Evolutionary conservation across 2,329 filamentous ascomycete genomes (phyloP), one percentile per base, ranked within the genome.

Genomic region (Talaromyces sp.): DNA sequence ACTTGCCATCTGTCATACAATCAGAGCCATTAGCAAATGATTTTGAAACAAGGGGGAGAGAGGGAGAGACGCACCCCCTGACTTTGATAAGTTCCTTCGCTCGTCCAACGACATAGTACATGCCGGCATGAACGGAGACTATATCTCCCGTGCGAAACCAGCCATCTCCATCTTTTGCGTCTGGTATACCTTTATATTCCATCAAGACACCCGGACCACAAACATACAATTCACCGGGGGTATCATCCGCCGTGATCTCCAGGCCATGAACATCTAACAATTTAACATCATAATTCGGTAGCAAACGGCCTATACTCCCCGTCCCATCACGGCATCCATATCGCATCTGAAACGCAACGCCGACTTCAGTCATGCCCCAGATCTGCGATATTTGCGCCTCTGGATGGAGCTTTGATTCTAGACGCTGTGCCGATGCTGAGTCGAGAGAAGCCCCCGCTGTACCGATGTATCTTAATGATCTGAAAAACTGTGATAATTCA

Each of bases 321-420:
- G 78, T 78, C 17, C 73, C 70, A 54, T 82, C 81, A 15, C 74
- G 71, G 61, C 81, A 74, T 1, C 74, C 72, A 61, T 76, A 79
- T 19, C 72, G 74, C 62, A 75, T 77, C 63, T 80, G 78, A 70
- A 82, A 79, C 2, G 69, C 77, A 69, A 74, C 78, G 64, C 84
- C 84, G 69, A 72, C 78, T 72, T 86, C 85, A 0, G 84, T 86
- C 80, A 85, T 85, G 1, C 85, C 84, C 79, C 82, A 86, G 43
- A 84, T 77, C 66, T 84, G 82, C 10, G 76, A 76, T 15, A 84
- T 76, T 19, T 76, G 74, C 0, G 82, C 80, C 36, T 78, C 72
- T 1, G 69, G 68, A 29, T 78, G 71, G 45, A 85, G 78, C 25
- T 81, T 71, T 5, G 70, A 69, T 38, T 79, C 75, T 67, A 83